Conservation (phyloP, 768 basidiomycete genomes). For the Cystofilobasidium bisporidii region DNA sequence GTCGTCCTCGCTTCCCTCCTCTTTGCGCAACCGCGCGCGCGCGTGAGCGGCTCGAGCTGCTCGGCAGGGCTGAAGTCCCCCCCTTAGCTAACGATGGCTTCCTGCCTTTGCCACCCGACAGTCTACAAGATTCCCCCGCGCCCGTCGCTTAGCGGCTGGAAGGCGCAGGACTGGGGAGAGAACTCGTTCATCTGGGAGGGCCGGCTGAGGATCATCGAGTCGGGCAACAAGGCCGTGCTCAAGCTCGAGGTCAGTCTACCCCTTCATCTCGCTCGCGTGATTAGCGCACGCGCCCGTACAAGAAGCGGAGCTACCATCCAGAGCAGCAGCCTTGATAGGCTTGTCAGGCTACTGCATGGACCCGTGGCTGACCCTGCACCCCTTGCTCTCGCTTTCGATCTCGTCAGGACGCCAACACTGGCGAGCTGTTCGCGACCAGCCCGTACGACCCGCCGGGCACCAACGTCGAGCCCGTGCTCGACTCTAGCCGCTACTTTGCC, state of each 20-base stretch:
- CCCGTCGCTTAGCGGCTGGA: slow-evolving; percentile 76
- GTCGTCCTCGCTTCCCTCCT: slow-evolving; percentile 21
- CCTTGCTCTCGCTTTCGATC: too few species aligned
- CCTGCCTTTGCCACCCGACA: slow-evolving; percentile 37
- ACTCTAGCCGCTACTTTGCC: slow-evolving; percentile 92
- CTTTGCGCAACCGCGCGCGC: slow-evolving; percentile 19
- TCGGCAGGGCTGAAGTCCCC: background rate
- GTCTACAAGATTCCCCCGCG: slow-evolving; percentile 87
- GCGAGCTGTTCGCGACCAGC: slow-evolving; percentile 65
- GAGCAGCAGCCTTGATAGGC: too few species aligned
- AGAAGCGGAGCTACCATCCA: too few species aligned
- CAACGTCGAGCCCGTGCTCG: slow-evolving; percentile 86
- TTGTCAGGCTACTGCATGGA: too few species aligned
- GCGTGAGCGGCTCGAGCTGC: too few species aligned
- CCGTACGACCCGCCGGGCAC: slow-evolving; percentile 69
- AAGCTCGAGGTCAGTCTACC: slow-evolving; percentile 55
- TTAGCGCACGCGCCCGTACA: too few species aligned
- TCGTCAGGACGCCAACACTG: slow-evolving; percentile 30
- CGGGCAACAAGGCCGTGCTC: slow-evolving; percentile 55
- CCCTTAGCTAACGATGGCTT: background rate
- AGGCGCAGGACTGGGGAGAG: slow-evolving; percentile 81
- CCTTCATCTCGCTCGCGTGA: background rate
- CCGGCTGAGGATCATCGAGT: slow-evolving; percentile 72
- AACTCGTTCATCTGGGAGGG: slow-evolving; percentile 87
- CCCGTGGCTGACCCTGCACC: too few species aligned